Evolutionary conservation across 345 rosid genomes (phyloP).

Genomic region (Eucalyptus pauciflora): DNA sequence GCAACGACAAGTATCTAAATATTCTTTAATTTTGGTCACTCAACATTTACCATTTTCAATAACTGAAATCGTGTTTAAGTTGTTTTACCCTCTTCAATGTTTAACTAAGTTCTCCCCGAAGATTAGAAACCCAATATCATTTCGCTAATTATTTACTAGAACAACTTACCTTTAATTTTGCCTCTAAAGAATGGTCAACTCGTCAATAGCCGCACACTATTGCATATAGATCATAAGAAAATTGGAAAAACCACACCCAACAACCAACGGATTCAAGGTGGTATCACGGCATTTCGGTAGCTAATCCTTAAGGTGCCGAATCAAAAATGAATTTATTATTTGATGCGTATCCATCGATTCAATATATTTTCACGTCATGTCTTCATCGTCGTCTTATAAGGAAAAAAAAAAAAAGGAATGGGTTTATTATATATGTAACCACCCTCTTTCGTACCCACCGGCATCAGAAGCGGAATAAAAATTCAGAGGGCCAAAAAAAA

Average conservation of each 20-base stretch:
- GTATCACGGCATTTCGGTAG: background rate
- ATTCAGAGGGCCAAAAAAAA: background rate
- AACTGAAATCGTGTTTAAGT: background rate
- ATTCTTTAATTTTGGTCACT: background rate
- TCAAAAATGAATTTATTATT: background rate
- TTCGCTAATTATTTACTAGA: background rate
- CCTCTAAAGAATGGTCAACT: background rate
- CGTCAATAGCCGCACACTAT: background rate
- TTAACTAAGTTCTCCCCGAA: background rate
- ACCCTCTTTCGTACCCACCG: background rate
- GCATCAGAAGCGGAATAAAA: background rate
- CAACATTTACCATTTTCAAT: background rate
- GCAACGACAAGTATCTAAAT: background rate
- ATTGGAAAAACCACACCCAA: background rate
- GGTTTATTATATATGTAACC: background rate
- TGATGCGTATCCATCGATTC: background rate
- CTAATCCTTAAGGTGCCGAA: background rate
- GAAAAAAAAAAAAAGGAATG: background rate
- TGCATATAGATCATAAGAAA: background rate
- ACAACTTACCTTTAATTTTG: background rate
- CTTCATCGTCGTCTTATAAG: background rate
- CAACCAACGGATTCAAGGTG: background rate
- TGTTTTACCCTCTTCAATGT: background rate
- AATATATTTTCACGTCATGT: background rate
- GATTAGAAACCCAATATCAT: background rate